phyloP scores from a whole-genome alignment of 495 filamentous ascomycete genomes.

The Evansstolkia leycettana region DNA sequence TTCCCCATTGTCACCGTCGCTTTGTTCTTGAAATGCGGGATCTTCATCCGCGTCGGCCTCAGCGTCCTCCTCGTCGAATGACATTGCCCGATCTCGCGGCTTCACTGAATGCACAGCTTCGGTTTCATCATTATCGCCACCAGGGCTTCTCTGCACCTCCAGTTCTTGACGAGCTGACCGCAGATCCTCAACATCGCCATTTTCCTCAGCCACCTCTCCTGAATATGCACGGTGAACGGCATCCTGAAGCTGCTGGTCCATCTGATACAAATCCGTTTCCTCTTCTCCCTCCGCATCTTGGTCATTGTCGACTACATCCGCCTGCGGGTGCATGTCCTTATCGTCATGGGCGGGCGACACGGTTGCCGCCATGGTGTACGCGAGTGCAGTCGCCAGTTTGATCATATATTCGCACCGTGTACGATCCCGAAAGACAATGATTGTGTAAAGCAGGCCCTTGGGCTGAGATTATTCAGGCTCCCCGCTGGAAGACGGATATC shows the following conservation, averaged over 20 bases:
- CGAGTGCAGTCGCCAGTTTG: slow-evolving; percentile 35
- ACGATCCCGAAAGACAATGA: not conserved
- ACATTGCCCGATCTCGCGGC: slow-evolving; percentile 42
- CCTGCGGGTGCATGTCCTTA: slow-evolving; percentile 20
- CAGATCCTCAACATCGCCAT: slow-evolving; percentile 21
- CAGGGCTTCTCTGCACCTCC: slow-evolving; percentile 4
- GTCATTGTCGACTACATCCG: slow-evolving; percentile 33
- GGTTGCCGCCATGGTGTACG: slow-evolving; percentile 36
- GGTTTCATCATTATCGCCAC: slow-evolving; percentile 20
- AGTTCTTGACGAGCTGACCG: slow-evolving; percentile 24
- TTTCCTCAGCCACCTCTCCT: slow-evolving; percentile 33
- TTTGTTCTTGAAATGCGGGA: slow-evolving; percentile 22
- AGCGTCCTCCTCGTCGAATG: slow-evolving; percentile 27
- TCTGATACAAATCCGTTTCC: slow-evolving; percentile 33
- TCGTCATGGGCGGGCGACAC: slow-evolving; percentile 32
- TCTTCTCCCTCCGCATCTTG: slow-evolving; percentile 42
- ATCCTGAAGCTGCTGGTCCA: slow-evolving; percentile 36
- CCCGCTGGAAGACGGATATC: slow-evolving; percentile 11
- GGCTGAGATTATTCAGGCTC: slow-evolving; percentile 13
- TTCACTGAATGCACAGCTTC: slow-evolving; percentile 72
- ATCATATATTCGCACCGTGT: slow-evolving; percentile 4
- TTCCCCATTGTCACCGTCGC: slow-evolving; percentile 30
- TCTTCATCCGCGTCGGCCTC: slow-evolving; percentile 34
- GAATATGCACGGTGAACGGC: slow-evolving; percentile 43
- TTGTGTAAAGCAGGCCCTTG: slow-evolving; percentile 4